A percentile compares a stretch with the other conserved stretches of the same genome.
Evolutionary conservation across 2,329 filamentous ascomycete genomes (phyloP).

Genomic region (Shiraia bambusicola): DNA sequence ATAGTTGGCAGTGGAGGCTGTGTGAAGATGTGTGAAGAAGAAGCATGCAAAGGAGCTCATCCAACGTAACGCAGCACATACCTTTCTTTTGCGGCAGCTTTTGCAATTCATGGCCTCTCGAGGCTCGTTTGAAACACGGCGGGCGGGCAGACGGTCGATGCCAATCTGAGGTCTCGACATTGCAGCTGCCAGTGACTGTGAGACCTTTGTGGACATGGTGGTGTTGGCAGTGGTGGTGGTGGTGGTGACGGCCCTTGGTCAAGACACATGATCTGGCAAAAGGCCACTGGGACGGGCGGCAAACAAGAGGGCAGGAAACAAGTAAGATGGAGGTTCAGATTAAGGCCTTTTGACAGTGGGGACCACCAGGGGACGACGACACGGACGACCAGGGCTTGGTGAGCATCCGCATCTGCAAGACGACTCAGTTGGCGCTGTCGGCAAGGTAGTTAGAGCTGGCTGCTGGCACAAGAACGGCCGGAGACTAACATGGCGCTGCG

Average conservation of each 20-base stretch:
- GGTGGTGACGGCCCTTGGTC: constrained; percentile 20
- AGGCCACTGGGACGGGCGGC: constrained; percentile 10
- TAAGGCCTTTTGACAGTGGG: constrained; percentile 42
- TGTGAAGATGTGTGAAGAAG: too few relatives aligned
- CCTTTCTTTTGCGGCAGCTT: constrained; percentile 89
- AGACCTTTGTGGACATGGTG: constrained; percentile 37
- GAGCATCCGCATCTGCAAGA: constrained; percentile 30
- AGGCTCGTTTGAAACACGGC: constrained; percentile 71
- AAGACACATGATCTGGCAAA: constrained; percentile 39
- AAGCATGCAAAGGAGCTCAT: too few relatives aligned
- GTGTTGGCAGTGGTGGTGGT: constrained; percentile 18
- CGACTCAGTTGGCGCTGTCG: constrained; percentile 27
- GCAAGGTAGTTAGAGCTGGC: too few relatives aligned
- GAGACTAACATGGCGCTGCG: constrained; percentile 21
- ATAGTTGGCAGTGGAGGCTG: not conserved
- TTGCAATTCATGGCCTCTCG: constrained; percentile 96
- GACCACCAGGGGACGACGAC: constrained; percentile 23
- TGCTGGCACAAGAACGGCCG: constrained; percentile 2
- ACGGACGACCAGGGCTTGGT: constrained; percentile 34
- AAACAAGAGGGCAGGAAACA: constrained; percentile 26
- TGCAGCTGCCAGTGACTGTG: constrained; percentile 36
- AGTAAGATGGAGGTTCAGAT: constrained; percentile 42
- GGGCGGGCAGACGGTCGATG: constrained; percentile 74
- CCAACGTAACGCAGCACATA: too few relatives aligned
- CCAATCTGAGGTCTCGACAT: constrained; percentile 77